phyloP scores from a whole-genome alignment of 1,284 basidiomycete genomes.

The Ustilago nuda region DNA sequence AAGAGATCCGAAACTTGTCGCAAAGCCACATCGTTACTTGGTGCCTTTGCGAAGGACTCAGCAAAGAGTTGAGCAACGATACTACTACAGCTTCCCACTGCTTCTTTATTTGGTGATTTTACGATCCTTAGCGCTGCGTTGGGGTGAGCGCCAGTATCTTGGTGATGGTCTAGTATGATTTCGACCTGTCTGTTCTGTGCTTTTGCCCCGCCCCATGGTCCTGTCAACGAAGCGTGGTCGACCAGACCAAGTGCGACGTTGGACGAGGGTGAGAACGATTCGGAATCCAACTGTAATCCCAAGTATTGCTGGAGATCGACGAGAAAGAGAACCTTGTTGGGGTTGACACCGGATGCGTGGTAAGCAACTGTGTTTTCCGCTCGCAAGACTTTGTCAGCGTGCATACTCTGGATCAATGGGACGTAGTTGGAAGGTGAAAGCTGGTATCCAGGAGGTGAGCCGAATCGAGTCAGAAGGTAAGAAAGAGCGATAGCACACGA shows the following conservation, averaged over 20 bases:
- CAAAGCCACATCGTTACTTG: conserved; percentile 22
- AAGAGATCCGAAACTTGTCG: conserved; percentile 56
- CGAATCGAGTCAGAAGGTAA: conserved; percentile 58
- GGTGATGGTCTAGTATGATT: conserved; percentile 92
- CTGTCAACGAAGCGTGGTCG: conserved; percentile 49
- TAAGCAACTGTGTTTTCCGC: conserved; percentile 78
- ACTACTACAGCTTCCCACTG: conserved; percentile 56
- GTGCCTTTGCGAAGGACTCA: conserved; percentile 26
- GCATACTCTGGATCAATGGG: conserved; percentile 80
- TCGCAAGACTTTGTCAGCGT: conserved; percentile 80
- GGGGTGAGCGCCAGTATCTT: conserved; percentile 80
- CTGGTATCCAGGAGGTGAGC: conserved; percentile 21
- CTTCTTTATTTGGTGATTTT: conserved; percentile 50
- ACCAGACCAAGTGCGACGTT: conserved; percentile 54
- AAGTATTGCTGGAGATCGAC: conserved; percentile 47
- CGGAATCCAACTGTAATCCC: conserved; percentile 27
- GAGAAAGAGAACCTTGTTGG: conserved; percentile 38
- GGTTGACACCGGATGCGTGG: conserved; percentile 31
- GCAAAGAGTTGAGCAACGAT: conserved; percentile 53
- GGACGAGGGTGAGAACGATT: conserved; percentile 27
- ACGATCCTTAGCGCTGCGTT: conserved; percentile 63
- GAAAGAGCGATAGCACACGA: conserved; percentile 58
- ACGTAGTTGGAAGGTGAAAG: conserved; percentile 70
- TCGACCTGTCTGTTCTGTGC: conserved; percentile 72
- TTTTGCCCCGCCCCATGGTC: conserved; percentile 46